These are phyloP conservation scores for Chaetoceros muelleri DNA, from an alignment of 108 stramenopile species.

Conservation along the genomic window DNA sequence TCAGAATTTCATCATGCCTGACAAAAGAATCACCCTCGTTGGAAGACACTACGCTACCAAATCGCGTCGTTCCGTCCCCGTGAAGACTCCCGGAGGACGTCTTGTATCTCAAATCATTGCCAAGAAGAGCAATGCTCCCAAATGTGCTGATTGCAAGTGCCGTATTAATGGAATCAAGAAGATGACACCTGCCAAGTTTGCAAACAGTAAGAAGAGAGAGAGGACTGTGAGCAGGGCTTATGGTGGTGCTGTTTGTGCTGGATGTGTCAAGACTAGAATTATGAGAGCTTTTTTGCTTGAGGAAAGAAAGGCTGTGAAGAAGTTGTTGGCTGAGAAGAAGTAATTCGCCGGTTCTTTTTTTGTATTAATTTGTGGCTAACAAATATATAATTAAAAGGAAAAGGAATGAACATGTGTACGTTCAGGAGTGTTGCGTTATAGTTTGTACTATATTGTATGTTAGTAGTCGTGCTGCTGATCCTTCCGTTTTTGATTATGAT, in stretches of 20 bases:
- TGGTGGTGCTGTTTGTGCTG: conserved; percentile 85
- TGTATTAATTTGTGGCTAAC: no score
- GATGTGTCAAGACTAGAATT: conserved; percentile 89
- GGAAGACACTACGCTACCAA: conserved; percentile 91
- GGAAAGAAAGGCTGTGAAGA: conserved; percentile 99
- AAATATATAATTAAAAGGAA: no score
- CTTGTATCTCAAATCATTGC: conserved; percentile 79
- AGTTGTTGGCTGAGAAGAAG: conserved; percentile 87
- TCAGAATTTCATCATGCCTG: conserved; percentile 81
- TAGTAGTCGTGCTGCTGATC: no score
- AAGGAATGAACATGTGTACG: no score
- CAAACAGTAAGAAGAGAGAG: conserved; percentile 87
- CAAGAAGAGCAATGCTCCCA: conserved; percentile 87
- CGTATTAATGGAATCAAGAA: conserved; percentile 88
- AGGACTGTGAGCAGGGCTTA: conserved; percentile 97
- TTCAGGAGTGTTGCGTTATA: no score
- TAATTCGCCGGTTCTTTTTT: no score
- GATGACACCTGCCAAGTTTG: conserved; percentile 42
- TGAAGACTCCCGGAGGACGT: conserved; percentile 89
- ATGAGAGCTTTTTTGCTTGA: conserved; percentile 98
- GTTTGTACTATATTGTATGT: no score
- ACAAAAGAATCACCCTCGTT: conserved; percentile 86
- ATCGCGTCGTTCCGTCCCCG: conserved; percentile 59
- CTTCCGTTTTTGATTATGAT: no score
- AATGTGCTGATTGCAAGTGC: conserved; percentile 88